Conservation (phyloP, 768 basidiomycete genomes). For the Tylopilus cervinicoccineus region DNA sequence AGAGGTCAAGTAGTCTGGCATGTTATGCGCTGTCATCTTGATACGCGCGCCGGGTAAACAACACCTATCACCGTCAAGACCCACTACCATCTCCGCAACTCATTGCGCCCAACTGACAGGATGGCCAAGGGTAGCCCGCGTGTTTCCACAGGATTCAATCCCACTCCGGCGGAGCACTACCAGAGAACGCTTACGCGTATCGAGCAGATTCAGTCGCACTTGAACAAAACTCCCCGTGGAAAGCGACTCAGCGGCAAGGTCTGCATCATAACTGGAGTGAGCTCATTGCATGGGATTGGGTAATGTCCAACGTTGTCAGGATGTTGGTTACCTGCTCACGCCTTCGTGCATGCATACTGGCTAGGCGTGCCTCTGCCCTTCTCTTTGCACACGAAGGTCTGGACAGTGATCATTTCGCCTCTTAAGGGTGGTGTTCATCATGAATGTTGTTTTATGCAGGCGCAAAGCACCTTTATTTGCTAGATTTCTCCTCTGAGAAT, state of each 20-base stretch:
- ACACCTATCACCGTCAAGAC: background rate
- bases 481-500: conserved; percentile 66
- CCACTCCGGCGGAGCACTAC: conserved; percentile 47
- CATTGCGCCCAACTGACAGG: background rate
- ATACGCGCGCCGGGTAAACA: background rate
- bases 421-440: conserved; percentile 2
- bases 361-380: conserved; percentile 66
- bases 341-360: background rate
- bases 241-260: conserved; percentile 71
- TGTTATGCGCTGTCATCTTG: no score
- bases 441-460: conserved; percentile 38
- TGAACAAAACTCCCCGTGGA: conserved; percentile 49
- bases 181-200: conserved; percentile 63
- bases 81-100: background rate
- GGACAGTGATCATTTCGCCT: conserved; percentile 5
- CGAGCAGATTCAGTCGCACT: conserved; percentile 63
- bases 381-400: conserved; percentile 79
- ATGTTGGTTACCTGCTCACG: conserved; percentile 10
- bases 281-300: conserved; percentile 88
- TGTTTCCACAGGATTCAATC: conserved; percentile 6
- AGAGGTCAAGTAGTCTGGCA: no score
- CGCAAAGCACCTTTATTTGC: conserved; percentile 70
- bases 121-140: conserved; percentile 18
- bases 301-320: conserved; percentile 31
- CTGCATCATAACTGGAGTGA: conserved; percentile 84